Evolutionary conservation across 768 basidiomycete genomes (phyloP), one percentile per base, ranked within the genome.

Genomic region (Boletus eberwhitei): DNA sequence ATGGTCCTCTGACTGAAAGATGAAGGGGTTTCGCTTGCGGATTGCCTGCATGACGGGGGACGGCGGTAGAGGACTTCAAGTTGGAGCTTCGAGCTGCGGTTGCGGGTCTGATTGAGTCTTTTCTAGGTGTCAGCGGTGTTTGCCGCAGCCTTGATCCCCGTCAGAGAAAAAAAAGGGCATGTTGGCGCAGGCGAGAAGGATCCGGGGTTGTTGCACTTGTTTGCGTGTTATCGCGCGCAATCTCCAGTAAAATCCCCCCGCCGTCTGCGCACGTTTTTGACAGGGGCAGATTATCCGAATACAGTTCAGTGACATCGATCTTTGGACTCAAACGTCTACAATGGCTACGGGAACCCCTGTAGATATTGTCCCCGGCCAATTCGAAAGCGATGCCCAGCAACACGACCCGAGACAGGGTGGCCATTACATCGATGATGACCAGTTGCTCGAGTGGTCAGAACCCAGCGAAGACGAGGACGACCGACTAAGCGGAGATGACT

Each of bases 331-430:
- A 8, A 55, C 57, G 29, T 44, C 37, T 35, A 54, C 44, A 6
- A 72, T 70, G 69, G 48, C 62, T 9, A 31, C 50, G 4, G 29
- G 57, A 46, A 41, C 26, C 46, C 57, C 63, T 41, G 60, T 65
- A 4, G 61, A 68, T 19, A 59, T 77, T 49, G 79, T 72, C 47
- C 69, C 69, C 24, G 83, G 83, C 17, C 87, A 86, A 60, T 85
- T 88, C 57, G 84, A 87, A 59, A 84, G 86, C 65, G 80, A 68
- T 5, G 51, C 36, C n/a, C 35, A 57, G 17, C 50, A 49, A 42
- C 36, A 17, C 8, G 55, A 60, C 36, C 42, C 59, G 14, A 58
- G 66, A 35, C 71, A 71, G 14, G 64, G 62, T 16, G 73, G 73
- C 2, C 64, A 75, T 14, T 81, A 77, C 56, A 77, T 83, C 52